Evolutionary conservation across 148 eudicot genomes (phyloP).

Genomic region (Camellia granthamiana): DNA sequence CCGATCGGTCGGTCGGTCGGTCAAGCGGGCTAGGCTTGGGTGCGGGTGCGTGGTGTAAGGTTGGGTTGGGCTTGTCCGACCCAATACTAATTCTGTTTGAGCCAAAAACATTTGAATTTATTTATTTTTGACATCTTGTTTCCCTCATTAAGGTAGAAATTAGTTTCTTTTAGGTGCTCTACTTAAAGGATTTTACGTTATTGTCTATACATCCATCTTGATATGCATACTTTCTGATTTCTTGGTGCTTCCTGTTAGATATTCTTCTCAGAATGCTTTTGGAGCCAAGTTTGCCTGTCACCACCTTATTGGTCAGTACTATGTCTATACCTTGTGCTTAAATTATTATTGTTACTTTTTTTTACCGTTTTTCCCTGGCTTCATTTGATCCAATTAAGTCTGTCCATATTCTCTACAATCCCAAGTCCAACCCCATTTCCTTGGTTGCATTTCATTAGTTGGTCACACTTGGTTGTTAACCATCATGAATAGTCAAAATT

Average conservation of each 20-base stretch:
- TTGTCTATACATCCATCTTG: neutral
- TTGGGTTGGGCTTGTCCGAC: too few relatives aligned
- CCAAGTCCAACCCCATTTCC: neutral
- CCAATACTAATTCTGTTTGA: too few relatives aligned
- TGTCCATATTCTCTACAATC: neutral
- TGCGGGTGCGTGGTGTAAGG: too few relatives aligned
- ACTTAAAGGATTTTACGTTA: neutral
- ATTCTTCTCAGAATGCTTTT: constrained; percentile 67
- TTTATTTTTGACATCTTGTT: neutral
- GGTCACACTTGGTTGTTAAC: constrained; percentile 12
- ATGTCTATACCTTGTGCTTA: constrained; percentile 6
- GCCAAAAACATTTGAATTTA: neutral
- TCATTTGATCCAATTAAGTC: neutral
- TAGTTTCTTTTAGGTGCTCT: neutral
- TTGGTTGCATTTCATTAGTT: constrained; percentile 11
- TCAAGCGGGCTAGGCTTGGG: too few relatives aligned
- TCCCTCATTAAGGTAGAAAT: neutral
- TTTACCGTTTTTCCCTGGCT: neutral
- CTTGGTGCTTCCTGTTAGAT: constrained; percentile 47
- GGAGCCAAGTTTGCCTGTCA: constrained; percentile 61
- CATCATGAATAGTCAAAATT: constrained; percentile 5
- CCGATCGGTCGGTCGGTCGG: too few relatives aligned
- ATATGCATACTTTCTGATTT: constrained; percentile 25
- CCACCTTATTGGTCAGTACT: constrained; percentile 56
- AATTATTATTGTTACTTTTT: neutral